phyloP scores from a whole-genome alignment of 192 early-diverging fungal species.

The Glomus cerebriforme region DNA sequence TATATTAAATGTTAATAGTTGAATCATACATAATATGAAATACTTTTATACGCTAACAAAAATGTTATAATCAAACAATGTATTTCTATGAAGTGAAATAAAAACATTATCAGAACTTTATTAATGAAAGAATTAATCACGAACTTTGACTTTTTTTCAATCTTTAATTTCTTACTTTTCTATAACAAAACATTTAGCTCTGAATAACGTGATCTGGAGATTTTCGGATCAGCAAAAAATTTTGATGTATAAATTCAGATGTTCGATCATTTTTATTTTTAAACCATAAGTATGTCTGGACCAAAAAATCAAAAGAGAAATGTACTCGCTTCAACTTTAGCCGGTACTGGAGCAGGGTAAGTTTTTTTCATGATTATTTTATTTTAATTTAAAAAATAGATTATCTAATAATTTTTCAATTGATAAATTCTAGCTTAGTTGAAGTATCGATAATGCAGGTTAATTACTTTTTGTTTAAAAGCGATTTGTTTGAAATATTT shows the following conservation, averaged over 20 bases:
- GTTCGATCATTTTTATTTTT: neutral
- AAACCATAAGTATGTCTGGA: neutral
- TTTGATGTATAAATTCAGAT: neutral
- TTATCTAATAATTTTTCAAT: neutral
- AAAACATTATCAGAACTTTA: too few relatives aligned
- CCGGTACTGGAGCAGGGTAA: constrained; percentile 45
- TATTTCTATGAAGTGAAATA: too few relatives aligned
- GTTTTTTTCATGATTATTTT: too few relatives aligned
- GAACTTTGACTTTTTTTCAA: too few relatives aligned
- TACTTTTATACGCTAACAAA: too few relatives aligned
- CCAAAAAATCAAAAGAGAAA: neutral
- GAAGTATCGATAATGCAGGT: constrained; percentile 50
- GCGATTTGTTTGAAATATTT: neutral
- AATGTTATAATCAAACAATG: too few relatives aligned
- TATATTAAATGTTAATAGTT: too few relatives aligned
- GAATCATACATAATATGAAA: too few relatives aligned
- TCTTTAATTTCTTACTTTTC: too few relatives aligned
- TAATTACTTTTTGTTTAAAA: neutral
- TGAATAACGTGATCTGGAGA: neutral
- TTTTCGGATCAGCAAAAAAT: neutral
- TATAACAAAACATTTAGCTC: too few relatives aligned
- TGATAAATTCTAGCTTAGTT: neutral
- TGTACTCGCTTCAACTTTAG: constrained; percentile 42
- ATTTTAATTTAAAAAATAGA: neutral
- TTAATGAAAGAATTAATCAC: too few relatives aligned